These are phyloP conservation scores for Amaranthus palmeri DNA, from an alignment of 148 eudicot genomes.

Conservation along the genomic window DNA sequence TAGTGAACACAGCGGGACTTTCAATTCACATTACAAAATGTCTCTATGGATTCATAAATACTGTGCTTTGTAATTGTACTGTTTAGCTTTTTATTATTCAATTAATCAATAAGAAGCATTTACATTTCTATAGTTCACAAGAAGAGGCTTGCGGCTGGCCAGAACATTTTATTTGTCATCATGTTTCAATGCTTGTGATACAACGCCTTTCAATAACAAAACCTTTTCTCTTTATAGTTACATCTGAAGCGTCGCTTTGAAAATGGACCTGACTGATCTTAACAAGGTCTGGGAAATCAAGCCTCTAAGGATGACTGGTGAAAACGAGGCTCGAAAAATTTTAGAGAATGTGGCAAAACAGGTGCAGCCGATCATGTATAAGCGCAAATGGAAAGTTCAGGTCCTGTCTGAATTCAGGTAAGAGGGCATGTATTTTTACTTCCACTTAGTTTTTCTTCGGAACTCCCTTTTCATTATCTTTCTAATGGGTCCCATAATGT, in stretches of 20 bases:
- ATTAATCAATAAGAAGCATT: background rate
- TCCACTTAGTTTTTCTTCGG: background rate
- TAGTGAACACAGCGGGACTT: background rate
- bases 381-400: constrained; percentile 67
- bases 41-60: background rate
- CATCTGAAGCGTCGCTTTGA: constrained; percentile 13
- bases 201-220: constrained; percentile 1
- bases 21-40: background rate
- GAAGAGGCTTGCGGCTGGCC: background rate
- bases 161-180: background rate
- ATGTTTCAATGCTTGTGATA: background rate
- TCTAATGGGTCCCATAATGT: constrained; percentile 15
- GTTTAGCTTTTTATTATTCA: background rate
- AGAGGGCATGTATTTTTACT: background rate
- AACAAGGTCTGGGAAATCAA: constrained; percentile 83
- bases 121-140: too few species aligned
- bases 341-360: constrained; percentile 63
- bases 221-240: background rate
- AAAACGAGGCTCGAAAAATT: constrained; percentile 62
- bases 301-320: constrained; percentile 56
- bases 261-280: constrained; percentile 62
- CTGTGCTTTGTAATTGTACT: background rate
- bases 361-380: constrained; percentile 80
- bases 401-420: constrained; percentile 86
- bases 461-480: background rate